Evolutionary conservation across 2,329 filamentous ascomycete genomes (phyloP), one percentile per base, ranked within the genome.

Genomic region (Cercospora sp.): DNA sequence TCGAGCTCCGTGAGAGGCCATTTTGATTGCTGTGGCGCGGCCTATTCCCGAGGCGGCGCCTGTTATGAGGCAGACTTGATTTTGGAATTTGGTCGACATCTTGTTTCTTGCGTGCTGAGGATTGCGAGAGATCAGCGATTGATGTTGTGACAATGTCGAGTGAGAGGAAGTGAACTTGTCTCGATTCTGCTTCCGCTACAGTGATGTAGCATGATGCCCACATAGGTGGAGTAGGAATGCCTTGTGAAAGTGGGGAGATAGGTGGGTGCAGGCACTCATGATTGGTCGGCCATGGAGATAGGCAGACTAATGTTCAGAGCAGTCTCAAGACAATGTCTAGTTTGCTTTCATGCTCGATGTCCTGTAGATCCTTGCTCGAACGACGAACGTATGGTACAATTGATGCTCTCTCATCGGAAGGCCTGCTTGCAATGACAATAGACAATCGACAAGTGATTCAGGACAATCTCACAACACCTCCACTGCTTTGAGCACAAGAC

Each of bases 1-100:
- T 3, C 63, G 74, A 65, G 81, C 82, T 40, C 82, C 82, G 55
- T 81, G 79, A 4, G 72, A 75, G 10, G 79, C 79, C 73, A 85
- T 82, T 6, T 82, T 81, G 33, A 81, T 72, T 12, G 82, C 81
- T 5, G 80, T 80, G 23, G 80, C 79, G 5, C 80, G 74, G 20
- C 81, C 81, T 48, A 83, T 84, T 3, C 81, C 82, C 23, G 71
- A 74, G 8, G 72, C 75, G 12, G 75, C 75, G 60, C 76, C 76
- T 4, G 76, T 78, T 23, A 78, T 75, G 33, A 78, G 72, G 64
- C 72, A 73, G 8, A 76, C 69, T 69, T 73, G 73, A 36, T 65
- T 65, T 3, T 68, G 67, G 66, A 78, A 76, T 40, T 64, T 66
- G 13, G 45, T 36, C 20, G 53, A 68, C 66, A 55, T 65, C 58